Conservation (phyloP, 1,139 yeast genomes). For the Hemisphaericaspora xylofermentans region DNA sequence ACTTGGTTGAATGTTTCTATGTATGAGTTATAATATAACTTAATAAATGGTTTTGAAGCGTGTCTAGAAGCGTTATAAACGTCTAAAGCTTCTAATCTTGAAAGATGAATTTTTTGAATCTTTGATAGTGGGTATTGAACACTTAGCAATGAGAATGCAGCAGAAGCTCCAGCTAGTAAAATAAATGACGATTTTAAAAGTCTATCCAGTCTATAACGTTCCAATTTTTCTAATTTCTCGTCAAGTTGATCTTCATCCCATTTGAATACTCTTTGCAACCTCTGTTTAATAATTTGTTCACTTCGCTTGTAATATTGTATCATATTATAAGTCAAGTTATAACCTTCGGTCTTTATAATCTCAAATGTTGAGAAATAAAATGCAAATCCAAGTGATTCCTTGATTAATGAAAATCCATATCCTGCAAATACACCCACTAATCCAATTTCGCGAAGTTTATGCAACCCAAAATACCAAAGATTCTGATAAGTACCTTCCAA, state of each 20-base stretch:
- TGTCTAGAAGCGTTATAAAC: constrained; percentile 50
- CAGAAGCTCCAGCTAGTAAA: constrained; percentile 84
- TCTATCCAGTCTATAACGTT: constrained; percentile 43
- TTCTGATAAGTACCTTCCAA: constrained; percentile 67
- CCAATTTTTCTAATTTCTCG: constrained; percentile 29
- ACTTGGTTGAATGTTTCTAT: constrained; percentile 68
- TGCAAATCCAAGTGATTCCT: constrained; percentile 86
- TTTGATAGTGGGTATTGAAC: constrained; percentile 83
- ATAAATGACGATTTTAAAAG: constrained; percentile 69
- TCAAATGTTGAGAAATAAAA: constrained; percentile 84
- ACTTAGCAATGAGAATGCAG: constrained; percentile 72
- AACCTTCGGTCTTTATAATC: constrained; percentile 69
- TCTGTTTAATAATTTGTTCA: constrained; percentile 23
- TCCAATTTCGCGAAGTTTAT: constrained; percentile 72
- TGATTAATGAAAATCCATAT: constrained; percentile 67
- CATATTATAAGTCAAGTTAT: constrained; percentile 56
- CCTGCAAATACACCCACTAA: constrained; percentile 89
- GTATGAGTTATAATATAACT: constrained; percentile 66
- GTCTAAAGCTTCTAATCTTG: constrained; percentile 78
- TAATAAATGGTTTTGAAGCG: constrained; percentile 39
- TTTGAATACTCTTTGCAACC: constrained; percentile 22
- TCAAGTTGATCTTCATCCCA: constrained; percentile 28
- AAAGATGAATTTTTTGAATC: constrained; percentile 75
- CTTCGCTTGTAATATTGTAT: constrained; percentile 53
- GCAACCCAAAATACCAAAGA: constrained; percentile 73